phyloP scores from a whole-genome alignment of 176 grass and related monocot species.

The Rhipidocladum racemiflorum region DNA sequence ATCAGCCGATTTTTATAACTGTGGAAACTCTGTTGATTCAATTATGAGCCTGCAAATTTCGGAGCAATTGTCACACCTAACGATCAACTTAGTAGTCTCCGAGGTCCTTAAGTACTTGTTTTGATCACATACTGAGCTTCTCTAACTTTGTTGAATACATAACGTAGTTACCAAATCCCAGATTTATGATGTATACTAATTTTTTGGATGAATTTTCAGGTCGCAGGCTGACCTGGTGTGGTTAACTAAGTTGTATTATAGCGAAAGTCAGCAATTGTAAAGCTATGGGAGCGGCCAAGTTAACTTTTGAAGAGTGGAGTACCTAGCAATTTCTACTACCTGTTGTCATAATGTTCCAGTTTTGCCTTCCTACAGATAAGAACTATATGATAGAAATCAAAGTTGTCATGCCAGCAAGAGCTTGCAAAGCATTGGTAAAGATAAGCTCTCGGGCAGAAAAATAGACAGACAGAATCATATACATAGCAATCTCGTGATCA shows the following conservation, averaged over 20 bases:
- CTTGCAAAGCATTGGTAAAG: background rate
- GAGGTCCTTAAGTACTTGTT: background rate
- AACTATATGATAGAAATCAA: background rate
- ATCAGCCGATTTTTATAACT: background rate
- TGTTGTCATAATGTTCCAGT: background rate
- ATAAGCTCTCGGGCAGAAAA: constrained; percentile 21
- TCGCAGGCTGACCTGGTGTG: constrained; percentile 21
- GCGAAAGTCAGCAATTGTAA: background rate
- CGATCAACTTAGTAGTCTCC: background rate
- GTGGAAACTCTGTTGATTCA: background rate
- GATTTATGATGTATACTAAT: background rate
- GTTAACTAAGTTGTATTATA: constrained; percentile 36
- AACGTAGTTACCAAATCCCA: background rate
- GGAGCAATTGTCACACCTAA: background rate
- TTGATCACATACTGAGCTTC: background rate
- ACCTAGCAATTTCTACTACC: constrained; percentile 18
- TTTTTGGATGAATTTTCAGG: constrained; percentile 30
- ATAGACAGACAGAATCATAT: background rate
- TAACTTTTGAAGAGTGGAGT: constrained; percentile 14
- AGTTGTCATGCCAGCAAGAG: constrained; percentile 9
- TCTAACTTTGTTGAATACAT: background rate
- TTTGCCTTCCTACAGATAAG: constrained; percentile 15
- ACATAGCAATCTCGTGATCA: background rate
- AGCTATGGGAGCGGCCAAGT: constrained; percentile 10
- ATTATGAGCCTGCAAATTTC: background rate